Evolutionary conservation across 352 stramenopile species (phyloP).

Genomic region (Phytophthora sp.): DNA sequence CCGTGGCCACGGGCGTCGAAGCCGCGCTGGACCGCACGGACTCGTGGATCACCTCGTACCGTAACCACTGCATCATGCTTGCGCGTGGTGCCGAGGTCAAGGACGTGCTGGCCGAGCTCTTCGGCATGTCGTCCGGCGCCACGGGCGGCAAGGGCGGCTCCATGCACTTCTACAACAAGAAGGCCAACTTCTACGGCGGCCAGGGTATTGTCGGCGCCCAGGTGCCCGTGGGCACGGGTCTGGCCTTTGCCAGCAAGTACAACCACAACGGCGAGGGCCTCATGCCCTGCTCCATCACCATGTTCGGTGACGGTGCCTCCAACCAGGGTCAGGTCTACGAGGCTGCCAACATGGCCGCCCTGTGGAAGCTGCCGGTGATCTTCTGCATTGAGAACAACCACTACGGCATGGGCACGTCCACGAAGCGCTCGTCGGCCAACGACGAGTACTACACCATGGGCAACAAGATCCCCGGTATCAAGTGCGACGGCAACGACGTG

Average conservation of each 20-base stretch:
- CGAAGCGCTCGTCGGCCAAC: conserved; percentile 96
- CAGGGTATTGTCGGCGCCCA: conserved; percentile 99
- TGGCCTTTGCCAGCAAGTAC: conserved; percentile 99
- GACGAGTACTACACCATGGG: conserved; percentile 99
- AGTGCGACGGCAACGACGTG: conserved; percentile 99
- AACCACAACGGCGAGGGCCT: conserved; percentile 90
- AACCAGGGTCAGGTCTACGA: conserved; percentile 99
- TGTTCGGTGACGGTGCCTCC: conserved; percentile 98
- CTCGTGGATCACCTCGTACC: conserved; percentile 99
- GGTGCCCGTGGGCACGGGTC: conserved; percentile 97
- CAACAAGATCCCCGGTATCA: conserved; percentile 99
- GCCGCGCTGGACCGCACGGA: conserved; percentile 94
- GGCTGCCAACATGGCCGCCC: conserved; percentile 96
- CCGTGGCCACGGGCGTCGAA: conserved; percentile 98
- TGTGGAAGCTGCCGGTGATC: conserved; percentile 99
- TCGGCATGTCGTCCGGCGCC: conserved; percentile 92
- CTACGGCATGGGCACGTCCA: conserved; percentile 99
- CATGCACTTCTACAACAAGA: conserved; percentile 99
- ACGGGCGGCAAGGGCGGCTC: conserved; percentile 97
- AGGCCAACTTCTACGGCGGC: conserved; percentile 98
- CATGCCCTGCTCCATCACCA: conserved; percentile 95
- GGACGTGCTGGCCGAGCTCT: conserved; percentile 95
- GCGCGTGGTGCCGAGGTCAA: conserved; percentile 94
- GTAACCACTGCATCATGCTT: conserved; percentile 99
- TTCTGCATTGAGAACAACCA: conserved; percentile 99